Conservation (phyloP, 176 grass and related monocot species). For the Zoysia japonica region DNA sequence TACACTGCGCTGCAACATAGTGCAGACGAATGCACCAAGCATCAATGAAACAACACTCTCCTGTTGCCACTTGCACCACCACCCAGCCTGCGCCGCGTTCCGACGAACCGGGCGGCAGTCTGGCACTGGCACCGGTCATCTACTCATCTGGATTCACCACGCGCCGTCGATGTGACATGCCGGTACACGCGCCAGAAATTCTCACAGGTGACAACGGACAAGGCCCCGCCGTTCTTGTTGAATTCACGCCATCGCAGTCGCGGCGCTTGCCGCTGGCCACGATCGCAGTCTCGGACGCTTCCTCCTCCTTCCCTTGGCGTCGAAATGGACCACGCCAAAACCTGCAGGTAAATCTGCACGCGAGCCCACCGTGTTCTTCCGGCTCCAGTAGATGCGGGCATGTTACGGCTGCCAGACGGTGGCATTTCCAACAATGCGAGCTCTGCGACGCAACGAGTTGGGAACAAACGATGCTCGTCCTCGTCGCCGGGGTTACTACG, state of each 20-base stretch:
- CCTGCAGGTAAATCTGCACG: neutral
- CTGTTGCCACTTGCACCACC: neutral
- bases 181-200: neutral
- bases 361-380: neutral
- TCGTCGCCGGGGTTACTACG: neutral
- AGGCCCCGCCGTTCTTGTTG: too few species aligned
- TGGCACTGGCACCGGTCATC: neutral
- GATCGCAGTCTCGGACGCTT: slow-evolving; percentile 7
- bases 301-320: neutral
- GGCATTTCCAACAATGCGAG: neutral
- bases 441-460: neutral
- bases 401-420: neutral
- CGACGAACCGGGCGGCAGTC: neutral
- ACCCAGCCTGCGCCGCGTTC: neutral
- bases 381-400: slow-evolving; percentile 24
- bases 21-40: neutral
- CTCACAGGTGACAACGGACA: neutral
- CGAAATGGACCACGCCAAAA: slow-evolving; percentile 12
- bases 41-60: neutral
- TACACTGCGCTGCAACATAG: too few species aligned
- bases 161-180: neutral
- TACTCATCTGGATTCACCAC: neutral
- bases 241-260: too few species aligned
- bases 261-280: neutral
- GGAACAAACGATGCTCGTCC: neutral